These are phyloP conservation scores for Saccharomyces hybrid DNA, from an alignment of 1,139 yeast genomes.

Conservation along the genomic window DNA sequence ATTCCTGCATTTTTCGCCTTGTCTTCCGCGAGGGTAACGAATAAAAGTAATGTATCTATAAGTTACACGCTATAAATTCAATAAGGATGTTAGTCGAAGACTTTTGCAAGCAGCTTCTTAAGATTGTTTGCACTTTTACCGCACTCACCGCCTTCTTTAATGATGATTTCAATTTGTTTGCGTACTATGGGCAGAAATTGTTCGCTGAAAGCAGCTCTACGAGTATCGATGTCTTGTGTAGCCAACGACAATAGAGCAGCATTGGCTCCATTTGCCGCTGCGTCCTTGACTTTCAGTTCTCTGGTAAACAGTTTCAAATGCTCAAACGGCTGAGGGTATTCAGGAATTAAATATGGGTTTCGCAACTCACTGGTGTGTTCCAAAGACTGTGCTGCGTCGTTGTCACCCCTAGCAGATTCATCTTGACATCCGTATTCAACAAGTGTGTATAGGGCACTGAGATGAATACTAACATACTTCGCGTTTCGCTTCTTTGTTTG, in stretches of 20 bases:
- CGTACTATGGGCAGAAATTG: conserved; percentile 44
- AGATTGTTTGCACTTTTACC: conserved; percentile 50
- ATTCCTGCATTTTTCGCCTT: neutral
- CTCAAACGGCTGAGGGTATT: conserved; percentile 51
- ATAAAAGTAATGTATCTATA: no score
- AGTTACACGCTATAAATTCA: no score
- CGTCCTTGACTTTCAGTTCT: conserved; percentile 28
- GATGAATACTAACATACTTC: conserved; percentile 24
- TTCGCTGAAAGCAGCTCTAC: conserved; percentile 49
- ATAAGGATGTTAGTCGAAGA: no score
- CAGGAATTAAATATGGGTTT: conserved; percentile 46
- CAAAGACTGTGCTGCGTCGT: conserved; percentile 7
- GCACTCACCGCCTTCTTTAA: conserved; percentile 70
- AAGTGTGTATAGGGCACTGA: conserved; percentile 40
- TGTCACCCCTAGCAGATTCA: conserved; percentile 4
- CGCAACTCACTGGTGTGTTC: conserved; percentile 29
- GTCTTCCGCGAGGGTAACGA: neutral
- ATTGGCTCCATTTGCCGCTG: conserved; percentile 11
- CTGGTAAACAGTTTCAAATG: conserved; percentile 47
- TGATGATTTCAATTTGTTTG: conserved; percentile 44
- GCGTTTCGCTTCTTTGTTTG: conserved; percentile 20
- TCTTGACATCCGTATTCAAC: conserved; percentile 38
- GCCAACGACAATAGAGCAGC: conserved; percentile 10
- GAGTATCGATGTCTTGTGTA: conserved; percentile 41
- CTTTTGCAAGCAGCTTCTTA: conserved; percentile 15